Evolutionary conservation across 2,329 filamentous ascomycete species (phyloP).

Genomic region (Fusarium setosum): DNA sequence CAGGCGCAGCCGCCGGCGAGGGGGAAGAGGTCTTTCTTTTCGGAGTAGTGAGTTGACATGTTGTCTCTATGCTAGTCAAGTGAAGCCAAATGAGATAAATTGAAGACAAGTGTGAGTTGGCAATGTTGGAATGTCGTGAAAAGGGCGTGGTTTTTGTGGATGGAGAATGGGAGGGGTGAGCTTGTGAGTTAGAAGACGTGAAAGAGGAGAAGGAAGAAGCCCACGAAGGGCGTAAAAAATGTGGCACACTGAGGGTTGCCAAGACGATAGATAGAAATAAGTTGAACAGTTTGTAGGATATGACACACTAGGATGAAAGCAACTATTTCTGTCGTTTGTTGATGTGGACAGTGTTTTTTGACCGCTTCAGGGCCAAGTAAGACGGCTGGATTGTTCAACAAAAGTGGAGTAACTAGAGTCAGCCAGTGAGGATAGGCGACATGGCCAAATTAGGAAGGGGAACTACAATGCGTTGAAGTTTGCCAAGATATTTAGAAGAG

Average conservation of each 20-base stretch:
- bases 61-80: background rate
- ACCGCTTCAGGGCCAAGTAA: background rate
- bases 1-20: slow-evolving; percentile 70
- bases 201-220: background rate
- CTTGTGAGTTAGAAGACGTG: background rate
- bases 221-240: background rate
- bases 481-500: too few species aligned
- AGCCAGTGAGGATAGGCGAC: slow-evolving; percentile 43
- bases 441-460: slow-evolving; percentile 46
- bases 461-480: background rate
- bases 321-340: background rate
- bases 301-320: background rate
- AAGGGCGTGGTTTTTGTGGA: slow-evolving; percentile 6
- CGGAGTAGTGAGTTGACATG: slow-evolving; percentile 41
- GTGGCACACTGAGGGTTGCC: background rate
- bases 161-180: too few species aligned
- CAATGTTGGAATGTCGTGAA: background rate
- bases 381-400: background rate
- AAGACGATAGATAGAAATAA: background rate
- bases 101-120: background rate
- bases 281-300: background rate
- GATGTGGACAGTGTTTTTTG: background rate
- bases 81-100: background rate
- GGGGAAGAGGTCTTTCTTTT: slow-evolving; percentile 42
- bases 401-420: slow-evolving; percentile 35